These are phyloP conservation scores for Turritis glabra DNA, from an alignment of 345 rosid species.

Conservation along the genomic window DNA sequence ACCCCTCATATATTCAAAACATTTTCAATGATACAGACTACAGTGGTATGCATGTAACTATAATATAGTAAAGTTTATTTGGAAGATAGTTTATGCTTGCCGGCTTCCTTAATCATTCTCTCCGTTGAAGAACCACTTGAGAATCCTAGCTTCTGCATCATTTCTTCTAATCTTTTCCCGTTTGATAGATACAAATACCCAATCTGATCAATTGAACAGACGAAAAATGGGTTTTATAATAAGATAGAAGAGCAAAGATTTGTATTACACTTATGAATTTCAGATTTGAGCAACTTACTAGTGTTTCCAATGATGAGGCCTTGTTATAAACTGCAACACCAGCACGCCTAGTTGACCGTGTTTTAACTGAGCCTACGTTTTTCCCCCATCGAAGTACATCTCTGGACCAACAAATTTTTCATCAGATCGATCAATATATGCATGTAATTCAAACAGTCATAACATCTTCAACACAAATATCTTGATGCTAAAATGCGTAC, in stretches of 20 bases:
- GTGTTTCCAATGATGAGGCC: conserved; percentile 74
- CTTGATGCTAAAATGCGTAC: neutral
- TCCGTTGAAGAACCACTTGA: conserved; percentile 56
- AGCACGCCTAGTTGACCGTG: conserved; percentile 63
- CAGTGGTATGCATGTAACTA: neutral
- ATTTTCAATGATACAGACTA: conserved; percentile 21
- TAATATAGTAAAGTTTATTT: neutral
- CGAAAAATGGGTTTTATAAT: neutral
- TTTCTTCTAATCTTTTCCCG: conserved; percentile 68
- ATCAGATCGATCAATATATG: conserved; percentile 7
- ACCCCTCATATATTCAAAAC: conserved; percentile 9
- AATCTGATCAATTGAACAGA: conserved; percentile 42
- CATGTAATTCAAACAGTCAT: conserved; percentile 8
- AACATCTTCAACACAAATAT: neutral
- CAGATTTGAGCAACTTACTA: conserved; percentile 40
- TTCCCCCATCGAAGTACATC: conserved; percentile 65
- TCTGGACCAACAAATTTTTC: conserved; percentile 30
- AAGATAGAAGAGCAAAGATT: neutral
- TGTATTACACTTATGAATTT: neutral
- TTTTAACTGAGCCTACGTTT: conserved; percentile 62
- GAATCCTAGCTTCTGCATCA: conserved; percentile 85
- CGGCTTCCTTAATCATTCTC: conserved; percentile 45
- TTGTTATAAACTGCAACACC: conserved; percentile 69
- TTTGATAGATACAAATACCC: conserved; percentile 81
- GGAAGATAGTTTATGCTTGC: conserved; percentile 39